Evolutionary conservation across 176 grass and related monocot genomes (phyloP), one percentile per base, ranked within the genome.

Genomic region (Eleusine coracana): DNA sequence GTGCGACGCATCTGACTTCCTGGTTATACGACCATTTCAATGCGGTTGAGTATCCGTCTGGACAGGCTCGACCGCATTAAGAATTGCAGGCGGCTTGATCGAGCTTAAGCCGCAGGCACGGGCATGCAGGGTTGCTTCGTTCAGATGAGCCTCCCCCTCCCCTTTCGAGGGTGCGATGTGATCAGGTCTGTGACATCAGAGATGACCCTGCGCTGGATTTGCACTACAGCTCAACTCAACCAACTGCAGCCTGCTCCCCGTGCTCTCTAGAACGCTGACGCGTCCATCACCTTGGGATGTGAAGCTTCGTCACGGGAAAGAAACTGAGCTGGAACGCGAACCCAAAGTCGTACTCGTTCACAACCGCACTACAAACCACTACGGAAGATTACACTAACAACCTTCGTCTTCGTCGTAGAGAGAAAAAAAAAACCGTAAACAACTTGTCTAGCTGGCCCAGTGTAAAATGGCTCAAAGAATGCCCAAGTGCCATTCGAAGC

Each of bases 191-290:
- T 71, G 67, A 49, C 74, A 5, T 88, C 74, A 59, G 40, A 12
- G 6, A 27, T 67, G 36, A 28, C 20, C 23, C 7, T 73, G 1
- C 20, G 41, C 23, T 7, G 55, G 49, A 21, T 83, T 68, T 73
- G 75, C 60, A 14, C 38, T 78, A 56, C 74, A 83, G 80, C 80
- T 79, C 86, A 36, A 82, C 60, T 40, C 39, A 27, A 25, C 50
- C n/a, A 36, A 17, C 16, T 15, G 3, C 58, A 2, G 48, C 1
- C n/a, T 28, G 9, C n/a, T 23, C 11, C 25, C 59, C 7, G 64
- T 39, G 34, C 58, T 73, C 34, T 54, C 16, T 40, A 38, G 16
- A 61, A 63, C 10, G 31, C 74, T 77, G 79, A 82, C 72, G 25
- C 52, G 3, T 71, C 7, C n/a, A 29, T 20, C 40, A 21, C 48